phyloP scores from a whole-genome alignment of 2,329 filamentous ascomycete genomes.

The Phyllosticta citribraziliensis region DNA sequence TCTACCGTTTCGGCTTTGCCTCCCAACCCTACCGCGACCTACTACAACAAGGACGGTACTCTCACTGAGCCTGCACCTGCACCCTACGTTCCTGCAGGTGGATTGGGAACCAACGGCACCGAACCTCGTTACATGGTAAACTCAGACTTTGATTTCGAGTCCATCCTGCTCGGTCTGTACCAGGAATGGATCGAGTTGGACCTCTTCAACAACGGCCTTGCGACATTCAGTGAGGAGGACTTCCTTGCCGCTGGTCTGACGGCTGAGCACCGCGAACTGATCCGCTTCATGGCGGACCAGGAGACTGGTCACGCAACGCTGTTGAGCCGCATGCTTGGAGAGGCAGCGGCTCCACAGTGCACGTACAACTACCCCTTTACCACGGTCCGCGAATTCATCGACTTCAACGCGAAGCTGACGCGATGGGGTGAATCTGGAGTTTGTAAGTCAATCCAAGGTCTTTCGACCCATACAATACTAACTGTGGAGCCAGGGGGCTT shows the following conservation, averaged over 20 bases:
- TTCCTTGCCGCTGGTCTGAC: constrained; percentile 60
- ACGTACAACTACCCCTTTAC: constrained; percentile 72
- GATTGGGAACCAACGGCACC: constrained; percentile 68
- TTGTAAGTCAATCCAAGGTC: constrained; percentile 31
- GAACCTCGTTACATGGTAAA: constrained; percentile 66
- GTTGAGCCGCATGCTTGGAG: constrained; percentile 66
- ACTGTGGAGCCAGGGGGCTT: constrained; percentile 47
- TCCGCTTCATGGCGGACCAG: constrained; percentile 69
- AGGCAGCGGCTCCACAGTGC: constrained; percentile 61
- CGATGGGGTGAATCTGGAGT: constrained; percentile 71
- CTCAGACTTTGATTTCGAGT: constrained; percentile 77
- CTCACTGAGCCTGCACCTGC: constrained; percentile 59
- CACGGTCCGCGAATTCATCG: constrained; percentile 66
- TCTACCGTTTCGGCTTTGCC: constrained; percentile 49
- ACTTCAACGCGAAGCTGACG: constrained; percentile 80
- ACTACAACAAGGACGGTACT: constrained; percentile 61
- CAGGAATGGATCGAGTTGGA: constrained; percentile 82
- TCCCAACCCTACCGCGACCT: constrained; percentile 51
- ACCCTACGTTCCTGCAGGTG: constrained; percentile 60
- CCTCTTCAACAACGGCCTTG: constrained; percentile 67
- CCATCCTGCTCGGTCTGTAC: constrained; percentile 63
- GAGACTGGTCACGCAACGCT: constrained; percentile 70
- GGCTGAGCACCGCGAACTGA: constrained; percentile 58
- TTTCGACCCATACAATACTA: background rate
- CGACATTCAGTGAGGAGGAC: constrained; percentile 57